Evolutionary conservation across 2,329 filamentous ascomycete species (phyloP).

Genomic region (Onygenales sp.): DNA sequence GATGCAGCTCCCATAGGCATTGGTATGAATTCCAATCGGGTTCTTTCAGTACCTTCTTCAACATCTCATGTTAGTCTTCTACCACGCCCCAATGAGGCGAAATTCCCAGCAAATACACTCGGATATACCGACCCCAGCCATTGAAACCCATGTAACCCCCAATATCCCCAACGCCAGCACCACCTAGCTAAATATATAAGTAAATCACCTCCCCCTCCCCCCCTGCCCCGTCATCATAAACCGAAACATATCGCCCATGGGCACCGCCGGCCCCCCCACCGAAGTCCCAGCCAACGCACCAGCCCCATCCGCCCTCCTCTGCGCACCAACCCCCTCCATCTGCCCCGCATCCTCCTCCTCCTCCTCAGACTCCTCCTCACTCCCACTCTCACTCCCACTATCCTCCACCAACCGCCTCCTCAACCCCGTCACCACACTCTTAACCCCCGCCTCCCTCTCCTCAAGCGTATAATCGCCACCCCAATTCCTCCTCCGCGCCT

Average conservation of each 20-base stretch:
- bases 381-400: conserved; percentile 34
- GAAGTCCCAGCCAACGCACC: conserved; percentile 28
- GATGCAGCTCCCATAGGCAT: too few relatives aligned
- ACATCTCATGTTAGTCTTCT: too few relatives aligned
- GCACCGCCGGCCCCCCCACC: conserved; percentile 22
- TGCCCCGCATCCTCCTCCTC: conserved; percentile 25
- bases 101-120: too few relatives aligned
- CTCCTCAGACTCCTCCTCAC: conserved; percentile 48
- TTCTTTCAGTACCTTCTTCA: too few relatives aligned
- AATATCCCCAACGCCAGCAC: not conserved
- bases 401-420: conserved; percentile 48
- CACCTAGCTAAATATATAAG: not conserved
- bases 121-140: too few relatives aligned
- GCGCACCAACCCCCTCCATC: conserved; percentile 32
- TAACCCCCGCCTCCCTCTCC: conserved; percentile 56
- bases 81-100: too few relatives aligned
- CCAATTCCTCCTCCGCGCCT: conserved; percentile 40
- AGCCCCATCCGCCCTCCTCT: conserved; percentile 21
- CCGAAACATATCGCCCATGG: conserved; percentile 39
- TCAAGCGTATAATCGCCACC: conserved; percentile 62
- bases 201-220: conserved; percentile 17
- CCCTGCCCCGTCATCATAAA: conserved; percentile 41
- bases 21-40: too few relatives aligned
- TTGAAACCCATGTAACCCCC: not conserved
- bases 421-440: conserved; percentile 65